Conservation (phyloP, 2,329 filamentous ascomycete species). For the Fusarium marasasianum region DNA sequence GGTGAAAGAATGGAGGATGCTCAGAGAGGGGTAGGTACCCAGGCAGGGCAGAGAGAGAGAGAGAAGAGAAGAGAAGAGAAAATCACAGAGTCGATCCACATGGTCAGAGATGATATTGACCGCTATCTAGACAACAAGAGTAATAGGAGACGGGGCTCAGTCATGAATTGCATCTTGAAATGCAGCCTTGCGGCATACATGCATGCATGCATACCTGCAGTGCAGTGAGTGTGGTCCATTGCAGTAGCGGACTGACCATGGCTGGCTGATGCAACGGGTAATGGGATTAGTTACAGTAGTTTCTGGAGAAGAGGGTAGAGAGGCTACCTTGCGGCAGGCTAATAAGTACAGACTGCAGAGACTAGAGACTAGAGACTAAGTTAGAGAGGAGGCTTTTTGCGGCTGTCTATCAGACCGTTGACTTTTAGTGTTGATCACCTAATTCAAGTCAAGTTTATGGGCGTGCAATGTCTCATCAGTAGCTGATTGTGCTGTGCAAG, state of each 20-base stretch:
- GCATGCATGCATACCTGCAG: background rate
- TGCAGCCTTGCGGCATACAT: background rate
- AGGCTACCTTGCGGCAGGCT: background rate
- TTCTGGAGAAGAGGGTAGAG: background rate
- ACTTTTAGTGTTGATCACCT: background rate
- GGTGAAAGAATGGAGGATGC: background rate
- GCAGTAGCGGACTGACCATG: background rate
- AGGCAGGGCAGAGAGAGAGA: background rate
- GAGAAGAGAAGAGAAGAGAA: background rate
- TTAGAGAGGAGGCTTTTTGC: background rate
- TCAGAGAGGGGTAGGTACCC: background rate
- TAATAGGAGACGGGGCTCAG: background rate
- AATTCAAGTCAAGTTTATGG: background rate
- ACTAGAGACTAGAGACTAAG: background rate
- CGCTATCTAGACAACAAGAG: background rate
- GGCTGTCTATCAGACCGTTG: background rate
- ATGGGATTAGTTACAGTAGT: background rate
- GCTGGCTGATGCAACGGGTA: constrained; percentile 7
- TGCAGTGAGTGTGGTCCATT: background rate
- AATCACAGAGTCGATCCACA: background rate
- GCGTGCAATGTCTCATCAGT: background rate
- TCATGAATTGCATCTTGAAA: background rate
- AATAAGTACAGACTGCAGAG: background rate
- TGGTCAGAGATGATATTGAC: background rate
- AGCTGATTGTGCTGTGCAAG: background rate